Evolutionary conservation across 371 early-diverging fungal species (phyloP).

Genomic region (Haplosporangium sp.): DNA sequence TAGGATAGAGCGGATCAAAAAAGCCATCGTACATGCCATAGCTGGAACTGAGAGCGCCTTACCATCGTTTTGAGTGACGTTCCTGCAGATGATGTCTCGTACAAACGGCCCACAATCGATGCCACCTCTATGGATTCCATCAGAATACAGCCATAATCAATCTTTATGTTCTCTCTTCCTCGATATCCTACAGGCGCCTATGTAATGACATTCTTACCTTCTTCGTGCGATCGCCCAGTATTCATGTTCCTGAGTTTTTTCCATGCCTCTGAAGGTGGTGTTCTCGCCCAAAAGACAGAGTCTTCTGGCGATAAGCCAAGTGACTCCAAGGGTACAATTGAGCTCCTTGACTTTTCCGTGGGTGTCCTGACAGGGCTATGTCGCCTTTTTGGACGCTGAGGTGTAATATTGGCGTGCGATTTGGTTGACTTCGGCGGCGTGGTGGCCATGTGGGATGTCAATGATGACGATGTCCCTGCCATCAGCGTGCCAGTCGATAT

Average conservation of each 20-base stretch:
- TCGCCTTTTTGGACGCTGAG: conserved; percentile 2
- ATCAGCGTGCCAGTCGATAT: neutral
- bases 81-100: conserved; percentile 36
- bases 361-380: conserved; percentile 34
- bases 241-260: conserved; percentile 29
- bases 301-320: conserved; percentile 44
- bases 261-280: conserved; percentile 48
- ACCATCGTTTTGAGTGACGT: conserved; percentile 32
- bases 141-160: neutral
- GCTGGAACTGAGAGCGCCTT: neutral
- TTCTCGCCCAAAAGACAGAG: conserved; percentile 48
- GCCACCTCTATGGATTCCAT: conserved; percentile 18
- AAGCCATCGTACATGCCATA: neutral
- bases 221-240: conserved; percentile 40
- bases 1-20: no score
- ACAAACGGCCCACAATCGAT: conserved; percentile 34
- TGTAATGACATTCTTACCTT: conserved; percentile 17
- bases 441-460: neutral
- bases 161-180: neutral
- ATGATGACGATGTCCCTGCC: neutral
- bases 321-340: conserved; percentile 25
- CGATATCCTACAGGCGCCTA: neutral
- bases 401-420: neutral
- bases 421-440: conserved; percentile 7
- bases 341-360: conserved; percentile 14